These are phyloP conservation scores for Castanospermum australe DNA, from an alignment of 306 rosid genomes.

Conservation along the genomic window DNA sequence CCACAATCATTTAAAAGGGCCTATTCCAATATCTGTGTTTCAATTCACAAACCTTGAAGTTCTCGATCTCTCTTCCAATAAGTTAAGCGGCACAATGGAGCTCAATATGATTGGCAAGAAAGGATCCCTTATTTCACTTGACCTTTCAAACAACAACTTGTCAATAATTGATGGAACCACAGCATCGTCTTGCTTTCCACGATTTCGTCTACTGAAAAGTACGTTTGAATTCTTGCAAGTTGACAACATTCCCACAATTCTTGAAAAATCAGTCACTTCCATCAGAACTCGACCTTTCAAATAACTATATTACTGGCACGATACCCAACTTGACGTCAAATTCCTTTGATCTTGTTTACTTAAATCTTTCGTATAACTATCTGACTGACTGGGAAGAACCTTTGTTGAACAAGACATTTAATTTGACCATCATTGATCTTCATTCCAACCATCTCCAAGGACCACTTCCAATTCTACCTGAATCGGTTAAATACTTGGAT, in stretches of 20 bases:
- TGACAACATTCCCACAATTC: conserved; percentile 5
- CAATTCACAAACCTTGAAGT: not conserved
- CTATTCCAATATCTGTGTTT: conserved; percentile 5
- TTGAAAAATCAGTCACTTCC: conserved; percentile 13
- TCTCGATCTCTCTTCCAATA: conserved; percentile 38
- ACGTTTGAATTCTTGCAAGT: conserved; percentile 20
- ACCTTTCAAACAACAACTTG: conserved; percentile 40
- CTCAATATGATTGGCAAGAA: not conserved
- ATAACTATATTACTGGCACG: not conserved
- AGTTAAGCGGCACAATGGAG: not conserved
- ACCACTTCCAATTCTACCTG: not conserved
- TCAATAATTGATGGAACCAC: not conserved
- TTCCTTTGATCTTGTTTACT: rapidly evolving
- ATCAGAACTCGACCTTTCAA: not conserved
- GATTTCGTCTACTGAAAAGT: not conserved
- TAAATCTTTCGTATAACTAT: not conserved
- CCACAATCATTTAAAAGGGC: conserved; percentile 34
- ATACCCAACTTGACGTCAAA: conserved; percentile 44
- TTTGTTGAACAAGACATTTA: not conserved
- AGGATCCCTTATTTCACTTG: conserved; percentile 12
- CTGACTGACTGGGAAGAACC: not conserved
- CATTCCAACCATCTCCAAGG: not conserved
- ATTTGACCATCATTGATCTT: not conserved
- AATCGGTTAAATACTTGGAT: not conserved
- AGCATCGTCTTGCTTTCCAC: not conserved